phyloP scores from a whole-genome alignment of 192 early-diverging fungal genomes.

The Lunasporangiospora selenospora region DNA sequence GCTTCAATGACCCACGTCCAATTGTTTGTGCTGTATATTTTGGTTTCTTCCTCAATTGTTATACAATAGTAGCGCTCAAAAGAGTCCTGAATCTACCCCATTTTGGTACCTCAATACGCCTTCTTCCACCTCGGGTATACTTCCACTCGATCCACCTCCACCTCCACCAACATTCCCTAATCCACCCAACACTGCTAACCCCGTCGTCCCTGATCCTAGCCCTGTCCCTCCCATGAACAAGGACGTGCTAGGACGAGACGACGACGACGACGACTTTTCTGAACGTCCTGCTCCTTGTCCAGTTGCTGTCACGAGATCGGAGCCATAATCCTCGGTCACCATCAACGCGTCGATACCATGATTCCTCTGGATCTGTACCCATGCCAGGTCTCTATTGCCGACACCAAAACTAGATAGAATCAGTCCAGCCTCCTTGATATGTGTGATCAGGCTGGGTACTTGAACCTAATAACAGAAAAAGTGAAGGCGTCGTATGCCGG shows the following conservation, averaged over 20 bases:
- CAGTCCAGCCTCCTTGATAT: conserved; percentile 92
- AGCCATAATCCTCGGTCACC: conserved; percentile 29
- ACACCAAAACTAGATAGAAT: conserved; percentile 90
- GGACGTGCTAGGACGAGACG: neutral
- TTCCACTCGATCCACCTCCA: no score
- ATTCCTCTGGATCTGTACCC: conserved; percentile 76
- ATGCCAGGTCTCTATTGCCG: conserved; percentile 69
- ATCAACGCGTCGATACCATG: conserved; percentile 94
- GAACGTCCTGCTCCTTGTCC: neutral
- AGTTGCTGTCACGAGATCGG: neutral
- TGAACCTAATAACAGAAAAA: conserved; percentile 66
- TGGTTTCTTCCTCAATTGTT: neutral
- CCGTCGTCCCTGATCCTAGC: neutral
- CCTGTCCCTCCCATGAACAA: neutral
- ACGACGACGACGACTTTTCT: neutral
- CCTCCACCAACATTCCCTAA: no score
- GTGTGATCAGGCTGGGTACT: conserved; percentile 89
- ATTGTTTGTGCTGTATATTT: neutral
- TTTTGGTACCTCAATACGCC: conserved; percentile 47
- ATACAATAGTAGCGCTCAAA: conserved; percentile 5
- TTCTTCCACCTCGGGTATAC: conserved; percentile 41
- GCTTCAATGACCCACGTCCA: no score
- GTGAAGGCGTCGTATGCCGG: neutral
- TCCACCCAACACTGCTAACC: conserved; percentile 43
- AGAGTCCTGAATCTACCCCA: conserved; percentile 38